Conservation (phyloP, 495 filamentous ascomycete genomes). For the Aspergillus nanangensis region DNA sequence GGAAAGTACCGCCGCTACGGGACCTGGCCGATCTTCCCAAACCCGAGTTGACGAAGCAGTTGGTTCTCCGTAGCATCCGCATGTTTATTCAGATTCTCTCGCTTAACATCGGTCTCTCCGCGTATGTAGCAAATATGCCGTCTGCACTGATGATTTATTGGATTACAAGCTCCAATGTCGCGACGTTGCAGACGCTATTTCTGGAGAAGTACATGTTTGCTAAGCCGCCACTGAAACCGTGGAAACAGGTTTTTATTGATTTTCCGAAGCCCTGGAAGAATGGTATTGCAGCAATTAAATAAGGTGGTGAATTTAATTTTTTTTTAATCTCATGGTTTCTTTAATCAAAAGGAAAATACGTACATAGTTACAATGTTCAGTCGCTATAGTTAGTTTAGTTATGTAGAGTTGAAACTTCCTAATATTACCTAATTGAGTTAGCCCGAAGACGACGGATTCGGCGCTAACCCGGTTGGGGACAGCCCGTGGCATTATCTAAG, state of each 20-base stretch:
- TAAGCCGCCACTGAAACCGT: constrained; percentile 16
- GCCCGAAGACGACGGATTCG: too few species aligned
- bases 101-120: constrained; percentile 26
- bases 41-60: constrained; percentile 17
- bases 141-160: constrained; percentile 69
- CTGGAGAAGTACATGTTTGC: constrained; percentile 35
- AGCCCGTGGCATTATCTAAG: constrained; percentile 27
- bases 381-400: too few species aligned
- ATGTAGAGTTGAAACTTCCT: too few species aligned
- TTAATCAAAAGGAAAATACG: too few species aligned
- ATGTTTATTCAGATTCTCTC: constrained; percentile 25
- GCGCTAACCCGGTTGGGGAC: too few species aligned
- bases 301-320: too few species aligned
- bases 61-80: constrained; percentile 17
- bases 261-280: not conserved
- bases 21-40: constrained; percentile 24
- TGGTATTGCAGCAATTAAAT: too few species aligned
- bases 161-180: constrained; percentile 50
- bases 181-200: constrained; percentile 32
- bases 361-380: too few species aligned
- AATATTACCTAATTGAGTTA: too few species aligned
- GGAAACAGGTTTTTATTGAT: constrained; percentile 13
- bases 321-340: too few species aligned
- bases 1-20: constrained; percentile 15
- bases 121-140: constrained; percentile 44